Conservation (phyloP, 495 filamentous ascomycete species). For the Aspergillus incahuasiensis region DNA sequence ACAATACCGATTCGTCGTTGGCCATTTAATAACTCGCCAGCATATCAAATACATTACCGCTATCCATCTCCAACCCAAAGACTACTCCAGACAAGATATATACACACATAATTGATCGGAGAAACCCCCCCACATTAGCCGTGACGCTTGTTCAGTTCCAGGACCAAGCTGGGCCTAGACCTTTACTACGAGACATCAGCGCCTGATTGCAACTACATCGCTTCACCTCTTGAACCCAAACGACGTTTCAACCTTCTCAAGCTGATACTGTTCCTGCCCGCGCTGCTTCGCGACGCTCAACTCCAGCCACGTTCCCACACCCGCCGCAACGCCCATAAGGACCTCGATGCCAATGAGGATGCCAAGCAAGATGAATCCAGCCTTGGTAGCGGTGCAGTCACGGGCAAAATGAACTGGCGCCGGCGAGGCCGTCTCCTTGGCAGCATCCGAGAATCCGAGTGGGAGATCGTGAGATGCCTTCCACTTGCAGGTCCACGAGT, state of each 20-base stretch:
- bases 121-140: too few relatives aligned
- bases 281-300: conserved; percentile 32
- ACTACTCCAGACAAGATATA: too few relatives aligned
- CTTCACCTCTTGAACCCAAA: conserved; percentile 11
- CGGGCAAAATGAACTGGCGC: conserved; percentile 38
- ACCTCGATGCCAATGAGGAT: conserved; percentile 42
- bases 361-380: conserved; percentile 38
- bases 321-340: conserved; percentile 37
- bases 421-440: conserved; percentile 4
- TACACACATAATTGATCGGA: too few relatives aligned
- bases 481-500: conserved; percentile 53
- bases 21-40: too few relatives aligned
- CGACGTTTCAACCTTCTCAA: conserved; percentile 31
- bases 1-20: too few relatives aligned
- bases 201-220: neutral
- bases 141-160: neutral
- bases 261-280: conserved; percentile 19
- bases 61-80: too few relatives aligned
- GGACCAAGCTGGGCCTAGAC: neutral
- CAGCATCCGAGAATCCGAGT: neutral
- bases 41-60: too few relatives aligned
- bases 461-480: conserved; percentile 15
- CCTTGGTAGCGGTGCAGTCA: conserved; percentile 39
- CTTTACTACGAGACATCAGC: neutral
- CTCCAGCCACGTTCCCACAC: conserved; percentile 38